Evolutionary conservation across 495 filamentous ascomycete species (phyloP).

Genomic region (Lineolata rhizophorae): DNA sequence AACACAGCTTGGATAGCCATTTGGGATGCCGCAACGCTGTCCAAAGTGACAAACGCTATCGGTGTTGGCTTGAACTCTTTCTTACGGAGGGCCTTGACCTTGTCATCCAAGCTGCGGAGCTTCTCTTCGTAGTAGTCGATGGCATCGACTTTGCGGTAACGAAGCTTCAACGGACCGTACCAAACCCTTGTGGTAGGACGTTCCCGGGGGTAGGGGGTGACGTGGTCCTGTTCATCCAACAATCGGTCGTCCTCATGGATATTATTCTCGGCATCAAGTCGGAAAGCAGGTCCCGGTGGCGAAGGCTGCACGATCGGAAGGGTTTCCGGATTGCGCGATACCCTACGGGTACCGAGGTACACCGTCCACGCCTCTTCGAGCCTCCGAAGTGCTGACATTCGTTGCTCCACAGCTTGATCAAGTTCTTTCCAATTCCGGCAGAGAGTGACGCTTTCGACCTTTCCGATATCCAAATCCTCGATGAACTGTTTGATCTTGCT

Average conservation of each 20-base stretch:
- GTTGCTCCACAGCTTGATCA: constrained; percentile 49
- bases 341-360: constrained; percentile 31
- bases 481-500: constrained; percentile 69
- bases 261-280: no score
- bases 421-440: constrained; percentile 76
- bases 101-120: constrained; percentile 58
- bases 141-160: constrained; percentile 56
- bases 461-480: constrained; percentile 75
- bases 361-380: constrained; percentile 76
- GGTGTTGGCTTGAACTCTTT: constrained; percentile 61
- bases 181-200: constrained; percentile 56
- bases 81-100: constrained; percentile 43
- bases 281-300: constrained; percentile 19
- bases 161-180: constrained; percentile 57
- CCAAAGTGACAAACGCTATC: constrained; percentile 90
- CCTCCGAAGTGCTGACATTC: constrained; percentile 39
- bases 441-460: constrained; percentile 71
- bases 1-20: constrained; percentile 88
- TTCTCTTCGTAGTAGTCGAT: constrained; percentile 86
- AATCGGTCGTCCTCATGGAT: constrained; percentile 22
- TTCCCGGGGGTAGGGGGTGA: constrained; percentile 19
- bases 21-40: constrained; percentile 78
- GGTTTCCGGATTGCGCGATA: constrained; percentile 25
- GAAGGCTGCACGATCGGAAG: constrained; percentile 28
- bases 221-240: constrained; percentile 16